Conservation (phyloP, 352 stramenopile genomes). For the Phytophthora pinifolia region DNA sequence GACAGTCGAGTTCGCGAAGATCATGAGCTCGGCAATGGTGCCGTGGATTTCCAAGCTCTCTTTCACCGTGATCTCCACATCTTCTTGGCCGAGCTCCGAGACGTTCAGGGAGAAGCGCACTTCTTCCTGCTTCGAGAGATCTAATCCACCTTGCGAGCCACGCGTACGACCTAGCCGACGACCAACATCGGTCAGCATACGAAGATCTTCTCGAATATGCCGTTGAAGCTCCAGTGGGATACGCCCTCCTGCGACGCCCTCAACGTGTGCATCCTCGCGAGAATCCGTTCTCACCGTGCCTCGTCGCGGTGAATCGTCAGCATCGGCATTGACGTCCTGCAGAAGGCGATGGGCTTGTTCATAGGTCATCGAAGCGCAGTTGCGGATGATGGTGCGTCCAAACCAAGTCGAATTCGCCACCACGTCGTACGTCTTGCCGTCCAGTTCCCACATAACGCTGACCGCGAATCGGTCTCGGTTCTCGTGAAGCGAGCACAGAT, state of each 20-base stretch:
- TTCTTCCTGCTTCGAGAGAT: conserved; percentile 83
- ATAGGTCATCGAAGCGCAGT: conserved; percentile 89
- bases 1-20: conserved; percentile 91
- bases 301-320: conserved; percentile 28
- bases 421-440: conserved; percentile 66
- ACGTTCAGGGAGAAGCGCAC: conserved; percentile 85
- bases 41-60: conserved; percentile 93
- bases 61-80: conserved; percentile 88
- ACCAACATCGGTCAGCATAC: conserved; percentile 64
- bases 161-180: conserved; percentile 57
- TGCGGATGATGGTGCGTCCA: conserved; percentile 97
- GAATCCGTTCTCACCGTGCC: conserved; percentile 2
- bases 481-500: conserved; percentile 93
- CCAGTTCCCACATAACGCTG: conserved; percentile 91
- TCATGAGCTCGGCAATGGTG: conserved; percentile 94
- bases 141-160: conserved; percentile 66
- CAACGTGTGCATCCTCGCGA: conserved; percentile 13
- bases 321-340: conserved; percentile 64
- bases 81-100: conserved; percentile 63
- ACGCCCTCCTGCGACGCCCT: conserved; percentile 67
- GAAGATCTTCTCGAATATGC: conserved; percentile 54
- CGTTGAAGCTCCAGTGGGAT: conserved; percentile 58
- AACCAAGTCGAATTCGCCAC: conserved; percentile 69
- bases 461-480: conserved; percentile 89
- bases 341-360: conserved; percentile 80